Percentiles rank a stretch among this genome's conserved stretches.
Evolutionary conservation across 371 early-diverging fungal genomes (phyloP).

Genomic region (Cladochytrium tenue): DNA sequence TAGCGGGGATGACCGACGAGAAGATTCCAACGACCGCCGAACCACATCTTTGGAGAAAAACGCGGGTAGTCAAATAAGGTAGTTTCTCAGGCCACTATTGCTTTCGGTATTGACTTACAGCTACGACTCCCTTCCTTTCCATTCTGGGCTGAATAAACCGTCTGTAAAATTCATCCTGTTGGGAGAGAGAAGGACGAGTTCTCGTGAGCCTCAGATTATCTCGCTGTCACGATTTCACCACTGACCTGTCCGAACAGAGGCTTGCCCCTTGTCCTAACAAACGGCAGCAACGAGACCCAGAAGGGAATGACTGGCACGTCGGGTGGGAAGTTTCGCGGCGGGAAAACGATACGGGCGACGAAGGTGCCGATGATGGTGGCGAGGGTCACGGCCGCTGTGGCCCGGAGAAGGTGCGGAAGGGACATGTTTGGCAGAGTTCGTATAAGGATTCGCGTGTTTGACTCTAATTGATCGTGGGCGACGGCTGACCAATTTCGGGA

Average conservation of each 20-base stretch:
- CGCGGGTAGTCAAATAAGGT: background rate
- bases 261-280: background rate
- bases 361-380: background rate
- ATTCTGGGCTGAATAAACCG: constrained; percentile 1
- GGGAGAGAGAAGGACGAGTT: too few species aligned
- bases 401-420: too few species aligned
- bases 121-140: background rate
- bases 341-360: background rate
- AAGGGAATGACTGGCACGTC: constrained; percentile 7
- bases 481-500: too few species aligned
- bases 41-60: background rate
- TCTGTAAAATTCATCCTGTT: constrained; percentile 2
- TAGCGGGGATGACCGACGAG: background rate
- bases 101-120: background rate
- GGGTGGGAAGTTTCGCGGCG: constrained; percentile 1
- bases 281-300: constrained; percentile 8
- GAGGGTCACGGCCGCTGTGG: too few species aligned
- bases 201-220: too few species aligned
- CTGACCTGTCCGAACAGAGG: background rate
- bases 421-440: too few species aligned
- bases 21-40: constrained; percentile 13
- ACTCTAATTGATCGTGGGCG: too few species aligned
- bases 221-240: too few species aligned
- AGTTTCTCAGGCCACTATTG: background rate
- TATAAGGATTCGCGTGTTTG: too few species aligned